These are phyloP conservation scores for Didymellaceae sp. DNA, from an alignment of 2,329 filamentous ascomycete species.

Conservation along the genomic window DNA sequence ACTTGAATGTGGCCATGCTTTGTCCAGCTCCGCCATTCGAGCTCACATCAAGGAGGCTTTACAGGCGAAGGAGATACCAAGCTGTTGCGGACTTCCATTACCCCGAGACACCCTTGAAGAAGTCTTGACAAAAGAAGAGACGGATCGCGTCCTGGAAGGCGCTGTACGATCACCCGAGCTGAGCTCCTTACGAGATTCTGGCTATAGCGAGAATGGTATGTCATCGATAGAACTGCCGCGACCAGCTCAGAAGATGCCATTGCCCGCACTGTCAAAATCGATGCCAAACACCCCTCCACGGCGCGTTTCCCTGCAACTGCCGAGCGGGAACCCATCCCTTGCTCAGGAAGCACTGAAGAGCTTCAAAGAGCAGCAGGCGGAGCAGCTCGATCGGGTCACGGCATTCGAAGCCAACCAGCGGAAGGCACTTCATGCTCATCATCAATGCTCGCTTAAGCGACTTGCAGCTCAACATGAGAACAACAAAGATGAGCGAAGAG, in stretches of 20 bases:
- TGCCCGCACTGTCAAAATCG: conserved; percentile 17
- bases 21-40: conserved; percentile 36
- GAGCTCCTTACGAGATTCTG: conserved; percentile 31
- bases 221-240: conserved; percentile 30
- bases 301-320: conserved; percentile 13
- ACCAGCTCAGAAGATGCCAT: conserved; percentile 6
- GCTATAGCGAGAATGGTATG: conserved; percentile 36
- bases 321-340: conserved; percentile 28
- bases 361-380: conserved; percentile 36
- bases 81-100: conserved; percentile 51
- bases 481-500: conserved; percentile 28
- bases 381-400: conserved; percentile 40
- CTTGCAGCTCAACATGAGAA: conserved; percentile 31
- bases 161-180: conserved; percentile 23
- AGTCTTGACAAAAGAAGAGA: conserved; percentile 49
- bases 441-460: conserved; percentile 30
- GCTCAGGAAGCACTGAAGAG: conserved; percentile 37
- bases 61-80: conserved; percentile 42
- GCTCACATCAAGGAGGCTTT: conserved; percentile 47
- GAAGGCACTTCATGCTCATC: conserved; percentile 36
- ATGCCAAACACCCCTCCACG: conserved; percentile 14
- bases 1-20: conserved; percentile 41
- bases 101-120: conserved; percentile 49
- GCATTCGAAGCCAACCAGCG: conserved; percentile 43
- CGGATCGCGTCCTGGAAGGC: conserved; percentile 33